phyloP scores from a whole-genome alignment of 805 yeast species.

The Monosporozyma solicola region DNA sequence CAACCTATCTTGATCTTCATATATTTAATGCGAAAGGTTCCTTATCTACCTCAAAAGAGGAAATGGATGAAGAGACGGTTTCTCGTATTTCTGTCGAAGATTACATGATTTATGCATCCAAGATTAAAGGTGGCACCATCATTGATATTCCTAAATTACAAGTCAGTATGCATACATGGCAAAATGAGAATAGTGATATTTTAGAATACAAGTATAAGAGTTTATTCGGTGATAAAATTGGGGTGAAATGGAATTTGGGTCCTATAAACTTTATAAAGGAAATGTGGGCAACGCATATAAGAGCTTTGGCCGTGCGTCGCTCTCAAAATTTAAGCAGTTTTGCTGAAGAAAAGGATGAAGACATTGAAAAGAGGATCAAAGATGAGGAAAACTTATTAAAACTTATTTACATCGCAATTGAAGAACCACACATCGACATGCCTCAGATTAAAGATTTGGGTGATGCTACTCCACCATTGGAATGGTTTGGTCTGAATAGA shows the following conservation, averaged over 20 bases:
- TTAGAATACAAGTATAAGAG: conserved; percentile 64
- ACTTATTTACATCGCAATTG: conserved; percentile 46
- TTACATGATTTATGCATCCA: conserved; percentile 46
- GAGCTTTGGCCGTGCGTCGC: conserved; percentile 57
- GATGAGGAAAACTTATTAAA: conserved; percentile 34
- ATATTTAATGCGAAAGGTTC: conserved; percentile 60
- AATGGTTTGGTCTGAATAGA: conserved; percentile 94
- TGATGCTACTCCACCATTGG: conserved; percentile 95
- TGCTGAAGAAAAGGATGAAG: conserved; percentile 20
- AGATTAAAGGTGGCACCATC: conserved; percentile 71
- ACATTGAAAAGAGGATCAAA: conserved; percentile 35
- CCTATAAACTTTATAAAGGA: conserved; percentile 83
- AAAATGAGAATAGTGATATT: conserved; percentile 39
- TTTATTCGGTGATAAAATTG: conserved; percentile 81
- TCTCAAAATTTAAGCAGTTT: conserved; percentile 29
- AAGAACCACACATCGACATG: conserved; percentile 74
- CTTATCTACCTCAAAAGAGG: conserved; percentile 48
- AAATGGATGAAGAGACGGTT: conserved; percentile 42
- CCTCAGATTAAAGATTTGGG: conserved; percentile 89
- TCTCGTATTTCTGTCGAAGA: conserved; percentile 40
- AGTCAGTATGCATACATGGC: conserved; percentile 70
- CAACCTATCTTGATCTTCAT: conserved; percentile 51
- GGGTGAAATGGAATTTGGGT: conserved; percentile 89
- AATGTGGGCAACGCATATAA: conserved; percentile 82
- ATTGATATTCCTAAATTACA: conserved; percentile 69